Base-by-base conservation (phyloP, 1,284 basidiomycete species). In the Trichosporon asahii region DNA sequence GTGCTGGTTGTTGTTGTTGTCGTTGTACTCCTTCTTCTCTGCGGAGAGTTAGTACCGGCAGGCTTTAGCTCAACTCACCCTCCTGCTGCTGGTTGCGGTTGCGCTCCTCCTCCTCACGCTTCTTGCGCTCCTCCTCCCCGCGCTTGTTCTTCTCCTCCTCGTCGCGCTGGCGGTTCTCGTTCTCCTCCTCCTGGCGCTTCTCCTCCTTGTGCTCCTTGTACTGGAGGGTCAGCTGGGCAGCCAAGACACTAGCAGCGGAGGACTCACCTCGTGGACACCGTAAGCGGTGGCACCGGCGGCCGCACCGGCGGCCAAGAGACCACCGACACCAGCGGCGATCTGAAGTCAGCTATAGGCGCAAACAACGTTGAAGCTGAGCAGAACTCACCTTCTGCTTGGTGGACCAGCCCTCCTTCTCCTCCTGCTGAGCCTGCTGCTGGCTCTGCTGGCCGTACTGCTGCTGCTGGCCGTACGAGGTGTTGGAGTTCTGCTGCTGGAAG, bases 131-230 rank as follows among this genome's bases (percentile, higher is more conserved):
- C 53, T 57, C 53, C 23, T 57, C 53, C 25, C 29, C 53, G 23
- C 53, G 53, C 53, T 57, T 57, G 53, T 57, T 57, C 53, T 57
- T 57, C 53, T 57, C 53, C 53, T 57, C 53, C 53, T 57, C 53
- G 8, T 57, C 53, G 12, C 53, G 53, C 53, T 27, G 53, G 7
- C 25, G 21, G 53, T 57, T 57, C 25, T 57, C 7, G 53, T 61
- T 61, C 57, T 61, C 29, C 57, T 61, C 57, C 57, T 61, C 57
- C 57, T 61, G 57, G 57, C 57, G 57, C 18, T 61, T 14, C 57
- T 61, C 57, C 27, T 61, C 57, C 57, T 61, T 31, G 57, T 61
- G 57, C 57, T 61, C 57, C 57, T 61, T 61, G 57, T 61, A 61
- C 57, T 61, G 57, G 25, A 33, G 9, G 18, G 57, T 61, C 27